Conservation (phyloP, 306 rosid species). For the Styphnolobium japonicum region DNA sequence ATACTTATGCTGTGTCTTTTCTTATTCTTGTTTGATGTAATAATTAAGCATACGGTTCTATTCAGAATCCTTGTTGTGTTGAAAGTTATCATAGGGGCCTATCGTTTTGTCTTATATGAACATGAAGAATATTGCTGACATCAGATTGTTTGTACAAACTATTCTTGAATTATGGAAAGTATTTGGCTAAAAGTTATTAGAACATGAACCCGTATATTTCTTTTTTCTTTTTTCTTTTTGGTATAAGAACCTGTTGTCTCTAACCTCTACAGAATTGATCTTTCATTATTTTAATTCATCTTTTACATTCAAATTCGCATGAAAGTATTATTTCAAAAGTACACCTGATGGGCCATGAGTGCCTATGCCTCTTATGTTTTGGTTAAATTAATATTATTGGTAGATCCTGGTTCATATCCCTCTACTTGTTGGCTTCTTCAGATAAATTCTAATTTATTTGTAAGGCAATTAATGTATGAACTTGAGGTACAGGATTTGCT, state of each 20-base stretch:
- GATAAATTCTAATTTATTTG: neutral
- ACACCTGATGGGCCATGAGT: neutral
- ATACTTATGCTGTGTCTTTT: neutral
- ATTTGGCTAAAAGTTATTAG: neutral
- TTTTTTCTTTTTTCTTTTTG: neutral
- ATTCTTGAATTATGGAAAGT: neutral
- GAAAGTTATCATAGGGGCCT: conserved; percentile 23
- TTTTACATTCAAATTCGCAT: neutral
- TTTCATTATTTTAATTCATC: conserved; percentile 2
- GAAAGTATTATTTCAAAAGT: neutral
- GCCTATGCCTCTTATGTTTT: neutral
- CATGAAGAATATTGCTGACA: conserved; percentile 24
- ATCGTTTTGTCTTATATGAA: conserved; percentile 22
- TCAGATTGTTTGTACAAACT: conserved; percentile 14
- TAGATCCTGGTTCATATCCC: neutral
- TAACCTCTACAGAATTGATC: neutral
- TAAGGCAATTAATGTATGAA: neutral
- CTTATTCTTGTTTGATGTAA: conserved; percentile 12
- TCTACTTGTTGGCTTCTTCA: neutral
- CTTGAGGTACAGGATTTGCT: neutral
- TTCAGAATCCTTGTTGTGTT: neutral
- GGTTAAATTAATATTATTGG: neutral
- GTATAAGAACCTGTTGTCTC: too few species aligned
- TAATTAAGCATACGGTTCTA: neutral
- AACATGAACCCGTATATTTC: neutral